Percentiles rank a stretch among this genome's conserved stretches.
Evolutionary conservation across 2,329 filamentous ascomycete species (phyloP).

Genomic region (Pleomassaria siparia): DNA sequence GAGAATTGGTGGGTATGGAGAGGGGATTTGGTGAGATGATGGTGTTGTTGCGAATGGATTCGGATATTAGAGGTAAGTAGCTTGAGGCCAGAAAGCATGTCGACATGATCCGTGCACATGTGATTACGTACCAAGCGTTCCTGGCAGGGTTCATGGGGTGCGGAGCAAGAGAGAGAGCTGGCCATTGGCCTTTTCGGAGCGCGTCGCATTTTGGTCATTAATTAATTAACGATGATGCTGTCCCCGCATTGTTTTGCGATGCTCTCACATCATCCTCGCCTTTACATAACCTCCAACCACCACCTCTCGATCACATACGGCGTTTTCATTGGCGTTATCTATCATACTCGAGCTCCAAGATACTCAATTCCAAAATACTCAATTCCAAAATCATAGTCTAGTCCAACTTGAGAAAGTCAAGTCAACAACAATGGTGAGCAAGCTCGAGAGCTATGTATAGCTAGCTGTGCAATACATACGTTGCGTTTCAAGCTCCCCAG

Average conservation of each 20-base stretch:
- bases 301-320: too few relatives aligned
- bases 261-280: not conserved
- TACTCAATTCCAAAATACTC: not conserved
- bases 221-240: slow-evolving; percentile 13
- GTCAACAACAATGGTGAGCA: slow-evolving; percentile 1
- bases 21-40: not conserved
- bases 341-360: too few relatives aligned
- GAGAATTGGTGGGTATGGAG: not conserved
- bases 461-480: not conserved
- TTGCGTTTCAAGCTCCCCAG: not conserved
- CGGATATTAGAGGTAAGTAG: slow-evolving; percentile 5
- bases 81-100: slow-evolving; percentile 22
- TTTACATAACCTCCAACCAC: not conserved
- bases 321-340: too few relatives aligned
- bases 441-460: not conserved
- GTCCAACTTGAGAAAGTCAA: not conserved
- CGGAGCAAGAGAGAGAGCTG: not conserved
- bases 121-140: slow-evolving; percentile 7
- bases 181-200: slow-evolving; percentile 8
- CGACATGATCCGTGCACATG: slow-evolving; percentile 1
- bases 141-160: slow-evolving; percentile 11
- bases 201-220: slow-evolving; percentile 6
- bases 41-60: slow-evolving; percentile 1
- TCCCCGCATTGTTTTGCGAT: slow-evolving; percentile 6
- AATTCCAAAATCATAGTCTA: not conserved